Conservation (phyloP, 805 yeast species). For the Scheffersomyces stipitis region DNA sequence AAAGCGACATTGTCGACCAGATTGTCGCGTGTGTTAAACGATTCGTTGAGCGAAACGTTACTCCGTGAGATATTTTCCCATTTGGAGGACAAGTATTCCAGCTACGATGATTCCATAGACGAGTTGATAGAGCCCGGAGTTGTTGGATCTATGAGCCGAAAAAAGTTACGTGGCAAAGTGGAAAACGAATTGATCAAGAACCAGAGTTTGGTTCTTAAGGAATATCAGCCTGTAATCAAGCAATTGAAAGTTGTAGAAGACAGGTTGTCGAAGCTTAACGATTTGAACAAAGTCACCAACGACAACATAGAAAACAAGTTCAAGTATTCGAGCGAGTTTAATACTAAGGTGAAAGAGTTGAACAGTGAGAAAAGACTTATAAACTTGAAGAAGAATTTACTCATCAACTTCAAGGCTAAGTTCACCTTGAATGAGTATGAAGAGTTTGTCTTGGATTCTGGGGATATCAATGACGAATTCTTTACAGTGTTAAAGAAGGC, state of each 20-base stretch:
- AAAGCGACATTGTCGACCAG: conserved; percentile 39
- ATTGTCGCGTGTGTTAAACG: conserved; percentile 49
- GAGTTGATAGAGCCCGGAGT: conserved; percentile 47
- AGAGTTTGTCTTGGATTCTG: conserved; percentile 53
- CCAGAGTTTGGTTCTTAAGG: conserved; percentile 40
- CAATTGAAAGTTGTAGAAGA: conserved; percentile 23
- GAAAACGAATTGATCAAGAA: conserved; percentile 60
- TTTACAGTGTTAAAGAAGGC: conserved; percentile 61
- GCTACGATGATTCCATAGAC: conserved; percentile 21
- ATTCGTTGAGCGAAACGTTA: conserved; percentile 34
- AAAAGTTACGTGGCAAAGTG: conserved; percentile 57
- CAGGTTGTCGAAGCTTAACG: conserved; percentile 18
- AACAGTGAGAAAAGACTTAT: conserved; percentile 31
- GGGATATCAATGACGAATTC: conserved; percentile 52
- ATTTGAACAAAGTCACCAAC: conserved; percentile 33
- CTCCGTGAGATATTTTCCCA: conserved; percentile 33
- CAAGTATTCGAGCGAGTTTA: conserved; percentile 20
- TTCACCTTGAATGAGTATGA: conserved; percentile 75
- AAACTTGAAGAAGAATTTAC: conserved; percentile 49
- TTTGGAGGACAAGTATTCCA: conserved; percentile 29
- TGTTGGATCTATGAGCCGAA: conserved; percentile 60
- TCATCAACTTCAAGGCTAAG: conserved; percentile 53
- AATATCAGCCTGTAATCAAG: conserved; percentile 30
- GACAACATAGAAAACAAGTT: conserved; percentile 34
- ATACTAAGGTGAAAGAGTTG: conserved; percentile 23